Conservation (phyloP, 768 basidiomycete species). For the Amanita muscaria region DNA sequence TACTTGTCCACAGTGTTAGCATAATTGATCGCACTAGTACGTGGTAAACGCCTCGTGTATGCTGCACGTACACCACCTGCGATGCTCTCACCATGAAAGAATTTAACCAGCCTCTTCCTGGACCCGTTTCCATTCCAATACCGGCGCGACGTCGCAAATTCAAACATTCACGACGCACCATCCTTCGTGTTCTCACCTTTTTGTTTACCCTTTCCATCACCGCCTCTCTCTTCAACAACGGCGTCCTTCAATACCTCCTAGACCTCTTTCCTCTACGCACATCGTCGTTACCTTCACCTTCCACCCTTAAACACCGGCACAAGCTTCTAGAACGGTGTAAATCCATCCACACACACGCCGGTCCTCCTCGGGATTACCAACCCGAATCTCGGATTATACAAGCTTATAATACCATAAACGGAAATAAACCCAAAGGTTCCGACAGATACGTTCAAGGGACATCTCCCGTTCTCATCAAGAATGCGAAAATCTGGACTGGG, state of each 20-base stretch:
- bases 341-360: slow-evolving; percentile 1
- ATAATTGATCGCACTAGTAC: no score
- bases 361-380: background rate
- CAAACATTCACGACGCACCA: background rate
- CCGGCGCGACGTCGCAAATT: background rate
- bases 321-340: slow-evolving; percentile 1
- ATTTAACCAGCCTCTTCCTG: slow-evolving; percentile 1
- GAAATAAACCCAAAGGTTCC: slow-evolving; percentile 21
- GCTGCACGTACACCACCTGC: no score
- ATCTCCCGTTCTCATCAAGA: slow-evolving; percentile 43
- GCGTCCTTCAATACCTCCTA: background rate
- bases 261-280: background rate
- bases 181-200: background rate
- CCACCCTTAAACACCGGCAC: background rate
- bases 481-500: slow-evolving; percentile 79
- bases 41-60: no score
- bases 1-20: no score
- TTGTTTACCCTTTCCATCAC: background rate
- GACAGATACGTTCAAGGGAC: slow-evolving; percentile 53
- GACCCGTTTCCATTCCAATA: background rate
- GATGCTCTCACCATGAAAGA: slow-evolving; percentile 7
- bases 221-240: background rate
- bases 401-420: background rate
- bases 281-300: background rate
- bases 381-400: slow-evolving; percentile 9